Conservation (phyloP, 148 eudicot genomes). For the Rhododendron molle region DNA sequence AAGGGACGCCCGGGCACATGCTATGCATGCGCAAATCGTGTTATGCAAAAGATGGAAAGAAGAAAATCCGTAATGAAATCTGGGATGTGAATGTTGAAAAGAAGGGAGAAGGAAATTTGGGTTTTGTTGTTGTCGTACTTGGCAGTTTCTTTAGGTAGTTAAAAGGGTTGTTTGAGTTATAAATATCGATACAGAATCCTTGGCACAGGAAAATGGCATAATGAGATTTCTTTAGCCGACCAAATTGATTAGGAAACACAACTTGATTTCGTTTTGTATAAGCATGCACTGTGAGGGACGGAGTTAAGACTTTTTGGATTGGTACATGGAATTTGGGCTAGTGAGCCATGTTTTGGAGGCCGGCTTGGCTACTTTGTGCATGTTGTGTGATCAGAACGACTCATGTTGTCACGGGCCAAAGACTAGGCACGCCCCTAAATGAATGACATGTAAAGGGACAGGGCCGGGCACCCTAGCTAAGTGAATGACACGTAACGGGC, state of each 20-base stretch:
- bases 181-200: not conserved
- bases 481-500: not conserved
- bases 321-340: not conserved
- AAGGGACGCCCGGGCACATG: not conserved
- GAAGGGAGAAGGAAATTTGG: not conserved
- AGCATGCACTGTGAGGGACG: not conserved
- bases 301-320: not conserved
- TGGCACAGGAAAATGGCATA: not conserved
- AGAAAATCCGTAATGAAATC: not conserved
- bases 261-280: not conserved
- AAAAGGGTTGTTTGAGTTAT: not conserved
- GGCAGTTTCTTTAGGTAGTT: too few relatives aligned
- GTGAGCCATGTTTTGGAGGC: not conserved
- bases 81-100: not conserved
- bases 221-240: not conserved
- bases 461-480: not conserved
- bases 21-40: not conserved
- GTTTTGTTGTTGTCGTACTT: too few relatives aligned
- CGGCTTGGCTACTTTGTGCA: not conserved
- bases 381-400: not conserved
- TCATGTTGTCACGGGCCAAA: not conserved
- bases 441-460: not conserved
- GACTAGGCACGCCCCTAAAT: not conserved
- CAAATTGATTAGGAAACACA: not conserved
- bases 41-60: not conserved